These are phyloP conservation scores for Boletales sp. DNA, from an alignment of 768 basidiomycete species.

Conservation along the genomic window DNA sequence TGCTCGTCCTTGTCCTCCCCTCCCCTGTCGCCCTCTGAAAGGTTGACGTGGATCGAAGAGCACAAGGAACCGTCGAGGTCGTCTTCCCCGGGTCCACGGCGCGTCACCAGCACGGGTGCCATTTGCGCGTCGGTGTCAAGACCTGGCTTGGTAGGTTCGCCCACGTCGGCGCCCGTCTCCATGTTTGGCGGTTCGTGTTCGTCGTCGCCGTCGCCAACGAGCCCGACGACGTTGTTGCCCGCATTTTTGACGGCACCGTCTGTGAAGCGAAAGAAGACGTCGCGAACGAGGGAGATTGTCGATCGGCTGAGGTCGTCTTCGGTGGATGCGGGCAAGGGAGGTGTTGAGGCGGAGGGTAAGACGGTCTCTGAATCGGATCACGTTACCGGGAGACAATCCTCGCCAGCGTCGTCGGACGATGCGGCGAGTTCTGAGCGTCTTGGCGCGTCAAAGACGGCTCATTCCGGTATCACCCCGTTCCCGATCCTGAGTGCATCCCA, in stretches of 20 bases:
- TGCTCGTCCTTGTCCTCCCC: slow-evolving; percentile 16
- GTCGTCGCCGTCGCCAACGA: slow-evolving; percentile 6
- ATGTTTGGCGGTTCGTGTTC: slow-evolving; percentile 7
- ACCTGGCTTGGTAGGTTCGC: slow-evolving; percentile 7
- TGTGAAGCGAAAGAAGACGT: slow-evolving; percentile 23
- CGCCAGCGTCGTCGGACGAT: slow-evolving; percentile 3
- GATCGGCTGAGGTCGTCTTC: slow-evolving; percentile 26
- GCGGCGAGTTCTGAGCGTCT: neutral
- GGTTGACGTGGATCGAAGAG: no score
- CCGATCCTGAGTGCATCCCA: slow-evolving; percentile 18
- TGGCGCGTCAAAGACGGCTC: no score
- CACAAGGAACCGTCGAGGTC: no score
- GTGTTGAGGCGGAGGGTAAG: slow-evolving; percentile 8
- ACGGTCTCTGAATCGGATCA: slow-evolving; percentile 3
- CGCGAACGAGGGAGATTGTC: slow-evolving; percentile 29
- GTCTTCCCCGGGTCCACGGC: slow-evolving; percentile 11
- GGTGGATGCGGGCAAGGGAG: slow-evolving; percentile 19
- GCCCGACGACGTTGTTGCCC: slow-evolving; percentile 17
- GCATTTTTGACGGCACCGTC: slow-evolving; percentile 20
- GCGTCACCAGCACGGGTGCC: neutral
- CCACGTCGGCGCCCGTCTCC: slow-evolving; percentile 8
- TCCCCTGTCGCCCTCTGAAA: slow-evolving; percentile 13
- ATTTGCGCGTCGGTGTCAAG: no score
- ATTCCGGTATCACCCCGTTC: slow-evolving; percentile 11
- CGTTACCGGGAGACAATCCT: slow-evolving; percentile 2